Evolutionary conservation across 495 filamentous ascomycete genomes (phyloP).

Genomic region (Neurospora africana): DNA sequence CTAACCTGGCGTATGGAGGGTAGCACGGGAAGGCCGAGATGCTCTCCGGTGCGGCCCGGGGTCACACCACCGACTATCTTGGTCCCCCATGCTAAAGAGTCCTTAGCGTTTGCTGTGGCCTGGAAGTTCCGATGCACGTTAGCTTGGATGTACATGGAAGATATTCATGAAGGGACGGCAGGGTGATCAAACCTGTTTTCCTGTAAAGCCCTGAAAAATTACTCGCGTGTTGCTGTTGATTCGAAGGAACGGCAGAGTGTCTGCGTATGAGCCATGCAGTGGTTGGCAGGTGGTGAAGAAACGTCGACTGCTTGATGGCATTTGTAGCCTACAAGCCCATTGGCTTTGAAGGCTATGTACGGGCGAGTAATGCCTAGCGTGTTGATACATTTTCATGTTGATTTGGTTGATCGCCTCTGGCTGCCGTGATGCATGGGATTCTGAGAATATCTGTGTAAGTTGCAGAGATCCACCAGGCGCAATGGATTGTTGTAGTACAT

Average conservation of each 20-base stretch:
- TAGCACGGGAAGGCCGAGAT: conserved; percentile 71
- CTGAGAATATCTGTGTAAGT: neutral
- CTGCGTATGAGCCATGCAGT: conserved; percentile 28
- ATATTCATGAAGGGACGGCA: conserved; percentile 15
- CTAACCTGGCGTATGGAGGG: conserved; percentile 49
- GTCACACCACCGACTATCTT: conserved; percentile 82
- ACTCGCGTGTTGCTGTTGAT: conserved; percentile 72
- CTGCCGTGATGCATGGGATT: neutral
- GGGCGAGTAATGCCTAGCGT: neutral
- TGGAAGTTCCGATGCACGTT: neutral
- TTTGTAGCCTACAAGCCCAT: neutral
- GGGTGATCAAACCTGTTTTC: conserved; percentile 29
- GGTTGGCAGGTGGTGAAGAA: conserved; percentile 5
- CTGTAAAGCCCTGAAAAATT: conserved; percentile 86
- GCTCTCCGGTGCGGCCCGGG: conserved; percentile 64
- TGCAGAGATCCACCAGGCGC: neutral
- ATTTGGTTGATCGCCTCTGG: neutral
- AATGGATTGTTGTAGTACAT: neutral
- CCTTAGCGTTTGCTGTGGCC: conserved; percentile 73
- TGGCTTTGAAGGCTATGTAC: neutral
- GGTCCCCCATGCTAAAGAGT: conserved; percentile 77
- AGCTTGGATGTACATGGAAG: conserved; percentile 16
- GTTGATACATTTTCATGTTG: neutral
- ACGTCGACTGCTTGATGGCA: neutral
- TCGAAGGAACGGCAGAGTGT: conserved; percentile 66